These are phyloP conservation scores for Aspergillus tanneri DNA, from an alignment of 2,329 filamentous ascomycete genomes.

Conservation along the genomic window DNA sequence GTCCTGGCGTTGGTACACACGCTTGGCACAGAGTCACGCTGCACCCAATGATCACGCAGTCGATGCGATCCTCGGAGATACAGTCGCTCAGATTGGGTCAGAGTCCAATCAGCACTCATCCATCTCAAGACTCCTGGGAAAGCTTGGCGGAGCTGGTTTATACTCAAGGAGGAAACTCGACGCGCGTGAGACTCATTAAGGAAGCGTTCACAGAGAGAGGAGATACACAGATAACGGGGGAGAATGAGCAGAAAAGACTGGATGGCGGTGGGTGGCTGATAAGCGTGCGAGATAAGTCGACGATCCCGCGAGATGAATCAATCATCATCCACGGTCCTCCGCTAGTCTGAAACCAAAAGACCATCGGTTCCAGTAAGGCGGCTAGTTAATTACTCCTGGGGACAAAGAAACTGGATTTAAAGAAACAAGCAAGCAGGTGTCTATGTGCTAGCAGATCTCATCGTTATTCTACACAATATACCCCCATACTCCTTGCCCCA, in stretches of 20 bases:
- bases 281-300: constrained; percentile 8
- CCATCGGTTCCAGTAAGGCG: too few relatives aligned
- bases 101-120: background rate
- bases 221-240: background rate
- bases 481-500: constrained; percentile 15
- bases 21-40: constrained; percentile 15
- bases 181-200: background rate
- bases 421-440: constrained; percentile 19
- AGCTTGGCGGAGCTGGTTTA: constrained; percentile 5
- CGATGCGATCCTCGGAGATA: background rate
- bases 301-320: background rate
- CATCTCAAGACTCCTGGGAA: background rate
- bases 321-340: background rate
- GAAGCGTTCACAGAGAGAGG: background rate
- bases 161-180: constrained; percentile 7
- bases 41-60: background rate
- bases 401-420: too few relatives aligned
- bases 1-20: constrained; percentile 10
- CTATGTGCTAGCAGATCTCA: constrained; percentile 40
- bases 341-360: too few relatives aligned
- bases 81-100: background rate
- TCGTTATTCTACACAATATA: constrained; percentile 41
- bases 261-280: constrained; percentile 2
- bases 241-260: background rate
- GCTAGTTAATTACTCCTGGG: too few relatives aligned